Evolutionary conservation across 1,284 basidiomycete species (phyloP).

Genomic region (Heliocybe sulcata): DNA sequence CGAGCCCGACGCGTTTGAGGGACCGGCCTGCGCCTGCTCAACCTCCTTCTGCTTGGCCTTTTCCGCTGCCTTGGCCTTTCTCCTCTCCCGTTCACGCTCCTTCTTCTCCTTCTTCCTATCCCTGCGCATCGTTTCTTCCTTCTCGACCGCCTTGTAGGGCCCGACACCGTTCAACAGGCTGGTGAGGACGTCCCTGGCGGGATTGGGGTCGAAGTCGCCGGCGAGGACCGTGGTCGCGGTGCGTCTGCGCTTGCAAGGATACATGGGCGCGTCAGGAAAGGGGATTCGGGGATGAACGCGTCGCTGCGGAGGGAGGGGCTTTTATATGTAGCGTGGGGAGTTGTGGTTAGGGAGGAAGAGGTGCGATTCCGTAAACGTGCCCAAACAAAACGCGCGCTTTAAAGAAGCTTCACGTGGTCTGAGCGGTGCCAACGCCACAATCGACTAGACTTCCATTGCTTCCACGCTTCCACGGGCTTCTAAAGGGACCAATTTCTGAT

Average conservation of each 20-base stretch:
- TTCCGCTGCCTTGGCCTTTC: conserved; percentile 16
- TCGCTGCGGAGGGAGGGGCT: background rate
- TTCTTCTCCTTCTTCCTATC: conserved; percentile 45
- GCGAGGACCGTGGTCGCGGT: conserved; percentile 69
- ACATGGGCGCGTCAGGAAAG: background rate
- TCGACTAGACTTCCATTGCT: background rate
- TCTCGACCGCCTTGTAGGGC: conserved; percentile 53
- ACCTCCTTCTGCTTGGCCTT: conserved; percentile 18
- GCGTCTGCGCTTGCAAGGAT: conserved; percentile 33
- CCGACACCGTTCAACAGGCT: conserved; percentile 69
- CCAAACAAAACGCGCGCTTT: background rate
- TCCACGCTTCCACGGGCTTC: background rate
- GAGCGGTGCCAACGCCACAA: conserved; percentile 1
- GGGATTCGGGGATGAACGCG: background rate
- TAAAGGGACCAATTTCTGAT: conserved; percentile 1
- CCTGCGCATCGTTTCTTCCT: conserved; percentile 43
- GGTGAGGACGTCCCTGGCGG: conserved; percentile 65
- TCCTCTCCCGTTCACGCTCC: conserved; percentile 36
- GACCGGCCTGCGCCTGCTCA: conserved; percentile 14
- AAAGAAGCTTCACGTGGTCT: conserved; percentile 1
- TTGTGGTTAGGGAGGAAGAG: background rate
- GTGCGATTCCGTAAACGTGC: conserved; percentile 1
- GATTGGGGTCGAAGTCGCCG: conserved; percentile 60
- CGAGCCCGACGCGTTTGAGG: conserved; percentile 7
- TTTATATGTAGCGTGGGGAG: background rate